Evolutionary conservation across 768 basidiomycete genomes (phyloP), one percentile per base, ranked within the genome.

Genomic region (Goffeauzyma gilvescens): DNA sequence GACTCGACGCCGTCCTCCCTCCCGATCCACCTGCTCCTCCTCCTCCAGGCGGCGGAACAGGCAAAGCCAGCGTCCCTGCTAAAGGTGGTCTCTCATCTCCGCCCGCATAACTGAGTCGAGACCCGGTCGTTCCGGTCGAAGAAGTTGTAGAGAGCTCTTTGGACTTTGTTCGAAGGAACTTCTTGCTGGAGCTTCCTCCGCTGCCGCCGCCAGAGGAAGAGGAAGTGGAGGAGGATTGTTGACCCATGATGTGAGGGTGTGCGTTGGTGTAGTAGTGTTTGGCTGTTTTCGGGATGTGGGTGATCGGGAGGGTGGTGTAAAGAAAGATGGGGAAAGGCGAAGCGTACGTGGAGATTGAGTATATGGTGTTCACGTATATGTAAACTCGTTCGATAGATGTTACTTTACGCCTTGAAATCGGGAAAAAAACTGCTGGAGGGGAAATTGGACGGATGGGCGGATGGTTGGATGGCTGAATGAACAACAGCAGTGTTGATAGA

Each of bases 81-180:
- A 44, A 30, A 6, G 47, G 47, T 17, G 47, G 31, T 25, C n/a
- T n/a, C n/a, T n/a, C n/a, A n/a, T n/a, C n/a, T n/a, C n/a, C n/a
- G n/a, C n/a, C n/a, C n/a, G n/a, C n/a, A n/a, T n/a, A n/a, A n/a
- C n/a, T 31, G 24, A 5, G 42, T 22, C 23, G 15, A 14, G 24
- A 24, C 18, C 22, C 32, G 44, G 20, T 51, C 38, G 13, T 53
- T 51, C 32, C 55, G 46, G 22, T 41, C 48, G 33, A 58, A 57
- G 6, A 58, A 50, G 34, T 58, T 50, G 42, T 63, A 9, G 55
- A 51, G 15, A 59, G 46, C 40, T 63, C 59, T 48, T 63, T 63
- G 23, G 62, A 63, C 41, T 56, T 51, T 20, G 62, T 63, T 14
- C 62, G 51, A 10, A 55, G 53, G 43, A 63, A 52, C 50, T 60